Percentiles rank a stretch among this genome's conserved stretches.
Conservation (phyloP, 2,329 filamentous ascomycete species). For the Aspergillus pseudonomiae region DNA sequence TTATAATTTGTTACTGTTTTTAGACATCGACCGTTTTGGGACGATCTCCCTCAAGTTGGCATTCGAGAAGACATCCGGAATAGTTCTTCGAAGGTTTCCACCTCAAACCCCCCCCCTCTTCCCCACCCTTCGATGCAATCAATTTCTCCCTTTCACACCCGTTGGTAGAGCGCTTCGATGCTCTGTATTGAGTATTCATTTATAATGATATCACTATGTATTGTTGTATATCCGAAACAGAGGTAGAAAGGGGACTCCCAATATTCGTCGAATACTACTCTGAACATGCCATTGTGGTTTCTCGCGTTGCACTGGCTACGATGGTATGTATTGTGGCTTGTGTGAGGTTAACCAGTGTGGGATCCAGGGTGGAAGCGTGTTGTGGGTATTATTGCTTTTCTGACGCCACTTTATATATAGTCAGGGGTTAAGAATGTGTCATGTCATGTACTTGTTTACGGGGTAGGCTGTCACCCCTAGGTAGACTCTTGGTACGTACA, state of each 20-base stretch:
- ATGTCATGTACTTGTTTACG: not conserved
- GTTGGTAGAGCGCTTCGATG: too few species aligned
- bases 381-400: not conserved
- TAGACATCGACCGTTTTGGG: not conserved
- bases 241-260: too few species aligned
- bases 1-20: not conserved
- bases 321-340: not conserved
- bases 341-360: not conserved
- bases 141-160: not conserved
- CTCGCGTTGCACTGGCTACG: not conserved
- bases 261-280: not conserved
- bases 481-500: not conserved
- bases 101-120: not conserved
- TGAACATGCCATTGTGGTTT: not conserved
- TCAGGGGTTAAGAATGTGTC: not conserved
- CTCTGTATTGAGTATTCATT: too few species aligned
- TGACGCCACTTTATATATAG: not conserved
- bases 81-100: not conserved
- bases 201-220: too few species aligned
- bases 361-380: not conserved
- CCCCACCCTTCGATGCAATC: not conserved
- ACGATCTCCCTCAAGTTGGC: not conserved
- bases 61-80: not conserved
- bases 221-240: too few species aligned
- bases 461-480: not conserved